Base-by-base conservation (phyloP, 352 stramenopile species). In the Blastocystis sp. region DNA sequence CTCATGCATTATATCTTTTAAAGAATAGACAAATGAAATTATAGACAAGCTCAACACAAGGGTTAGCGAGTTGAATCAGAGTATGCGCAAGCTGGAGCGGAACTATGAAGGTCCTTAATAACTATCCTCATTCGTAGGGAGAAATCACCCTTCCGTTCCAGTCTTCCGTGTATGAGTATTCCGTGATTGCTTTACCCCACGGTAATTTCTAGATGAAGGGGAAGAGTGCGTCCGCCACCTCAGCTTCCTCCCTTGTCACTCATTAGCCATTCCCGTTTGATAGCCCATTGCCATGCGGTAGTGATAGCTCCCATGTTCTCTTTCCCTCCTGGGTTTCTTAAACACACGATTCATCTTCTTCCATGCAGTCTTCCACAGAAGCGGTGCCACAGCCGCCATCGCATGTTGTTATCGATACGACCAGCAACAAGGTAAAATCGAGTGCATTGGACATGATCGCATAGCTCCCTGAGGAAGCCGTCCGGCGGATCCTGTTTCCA, bases 131-230 rank as follows among this genome's bases (percentile, higher is more conserved):
- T 45, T 48, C 23, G 2, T 69, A 84, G 74, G 74, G 74, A 2
- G 74, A 66, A n/a, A 28, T 84, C 43, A 84, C 74, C 0, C 61
- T 84, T 41, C 74, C 74, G 7, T 84, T 84, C 28, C 74, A 84
- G 56, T 62, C 56, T 23, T 84, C 74, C 3, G 74, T 84, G 59
- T 84, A 84, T 67, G 74, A 84, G 23, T 48, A 84, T 17, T 67
- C 38, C 48, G 74, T 84, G 17, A 10, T 10, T 45, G 17, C 14
- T 69, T 84, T 17, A 56, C 5, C 5, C 14, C 5, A 14, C 48
- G 5, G 48, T 56, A 17, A 56, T 56, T 0, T 0, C 5, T 56
- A 56, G 48, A 56, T 14, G 48, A 56, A 56, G 48, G 48, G 48
- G 48, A 56, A 56, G 48, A 56, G 48, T 14, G 14, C 5, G 5